Evolutionary conservation across 2,329 filamentous ascomycete genomes (phyloP).

Genomic region (Fusarium illudens): DNA sequence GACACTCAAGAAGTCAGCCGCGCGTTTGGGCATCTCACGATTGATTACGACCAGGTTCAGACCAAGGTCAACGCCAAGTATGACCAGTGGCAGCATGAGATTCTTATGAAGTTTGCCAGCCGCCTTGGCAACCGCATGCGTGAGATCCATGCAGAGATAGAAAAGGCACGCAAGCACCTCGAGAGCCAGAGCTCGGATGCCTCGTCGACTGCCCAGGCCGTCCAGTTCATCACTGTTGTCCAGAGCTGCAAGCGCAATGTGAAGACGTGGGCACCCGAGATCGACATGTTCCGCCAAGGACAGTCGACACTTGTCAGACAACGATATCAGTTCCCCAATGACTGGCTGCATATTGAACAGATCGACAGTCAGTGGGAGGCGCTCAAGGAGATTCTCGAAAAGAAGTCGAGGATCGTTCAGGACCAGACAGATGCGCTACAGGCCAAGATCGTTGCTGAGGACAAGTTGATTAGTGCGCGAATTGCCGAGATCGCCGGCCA

Average conservation of each 20-base stretch:
- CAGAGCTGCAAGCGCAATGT: constrained; percentile 96
- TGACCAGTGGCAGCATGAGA: constrained; percentile 99
- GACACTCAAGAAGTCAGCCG: constrained; percentile 95
- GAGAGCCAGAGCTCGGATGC: constrained; percentile 93
- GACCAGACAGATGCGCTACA: constrained; percentile 95
- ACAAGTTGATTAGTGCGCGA: constrained; percentile 88
- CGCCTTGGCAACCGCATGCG: constrained; percentile 90
- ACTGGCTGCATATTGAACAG: constrained; percentile 96
- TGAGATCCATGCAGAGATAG: constrained; percentile 90
- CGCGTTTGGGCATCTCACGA: constrained; percentile 90
- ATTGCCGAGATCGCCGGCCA: constrained; percentile 84
- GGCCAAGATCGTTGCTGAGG: constrained; percentile 93
- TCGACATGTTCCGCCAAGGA: constrained; percentile 94
- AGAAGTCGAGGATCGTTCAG: constrained; percentile 94
- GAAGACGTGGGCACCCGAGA: constrained; percentile 92
- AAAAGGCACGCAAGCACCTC: constrained; percentile 87
- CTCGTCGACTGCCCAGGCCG: constrained; percentile 94
- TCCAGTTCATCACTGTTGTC: constrained; percentile 97
- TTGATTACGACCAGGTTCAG: constrained; percentile 99
- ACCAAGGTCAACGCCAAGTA: constrained; percentile 99
- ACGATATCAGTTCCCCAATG: constrained; percentile 89
- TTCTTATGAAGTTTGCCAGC: constrained; percentile 89
- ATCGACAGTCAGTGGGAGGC: constrained; percentile 96
- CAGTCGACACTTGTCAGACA: constrained; percentile 91
- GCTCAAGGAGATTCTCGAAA: constrained; percentile 87